Conservation (phyloP, 371 early-diverging fungal genomes). For the Mucor plumbeus region DNA sequence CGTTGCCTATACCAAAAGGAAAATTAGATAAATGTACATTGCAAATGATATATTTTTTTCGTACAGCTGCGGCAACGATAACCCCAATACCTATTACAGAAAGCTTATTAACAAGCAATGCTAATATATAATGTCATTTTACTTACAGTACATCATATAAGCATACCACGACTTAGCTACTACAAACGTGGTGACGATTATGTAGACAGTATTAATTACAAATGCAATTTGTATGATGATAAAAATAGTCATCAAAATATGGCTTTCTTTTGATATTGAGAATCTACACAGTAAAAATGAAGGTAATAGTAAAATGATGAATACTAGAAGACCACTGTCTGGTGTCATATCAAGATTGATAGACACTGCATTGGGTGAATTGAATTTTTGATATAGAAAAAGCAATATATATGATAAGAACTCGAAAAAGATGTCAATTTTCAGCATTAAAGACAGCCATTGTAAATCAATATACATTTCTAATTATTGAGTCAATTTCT, state of each 20-base stretch:
- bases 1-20: neutral
- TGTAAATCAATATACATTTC: slow-evolving; percentile 12
- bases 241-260: slow-evolving; percentile 3
- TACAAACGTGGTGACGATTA: neutral
- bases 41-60: neutral
- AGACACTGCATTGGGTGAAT: neutral
- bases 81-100: neutral
- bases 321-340: neutral
- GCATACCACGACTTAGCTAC: slow-evolving; percentile 8
- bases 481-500: neutral
- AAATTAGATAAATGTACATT: too few species aligned
- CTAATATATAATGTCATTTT: neutral
- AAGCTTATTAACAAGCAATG: neutral
- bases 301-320: neutral
- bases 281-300: slow-evolving; percentile 3
- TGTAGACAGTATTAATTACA: neutral
- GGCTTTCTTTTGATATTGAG: slow-evolving; percentile 6
- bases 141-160: slow-evolving; percentile 20
- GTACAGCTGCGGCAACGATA: neutral
- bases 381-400: neutral
- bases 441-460: slow-evolving; percentile 17
- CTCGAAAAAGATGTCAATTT: slow-evolving; percentile 24
- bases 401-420: slow-evolving; percentile 1
- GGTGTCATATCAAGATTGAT: neutral
- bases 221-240: slow-evolving; percentile 1